Percentiles rank a stretch among this genome's conserved stretches.
phyloP scores from a whole-genome alignment of 2,329 filamentous ascomycete genomes.

The Fusarium bulbicola region DNA sequence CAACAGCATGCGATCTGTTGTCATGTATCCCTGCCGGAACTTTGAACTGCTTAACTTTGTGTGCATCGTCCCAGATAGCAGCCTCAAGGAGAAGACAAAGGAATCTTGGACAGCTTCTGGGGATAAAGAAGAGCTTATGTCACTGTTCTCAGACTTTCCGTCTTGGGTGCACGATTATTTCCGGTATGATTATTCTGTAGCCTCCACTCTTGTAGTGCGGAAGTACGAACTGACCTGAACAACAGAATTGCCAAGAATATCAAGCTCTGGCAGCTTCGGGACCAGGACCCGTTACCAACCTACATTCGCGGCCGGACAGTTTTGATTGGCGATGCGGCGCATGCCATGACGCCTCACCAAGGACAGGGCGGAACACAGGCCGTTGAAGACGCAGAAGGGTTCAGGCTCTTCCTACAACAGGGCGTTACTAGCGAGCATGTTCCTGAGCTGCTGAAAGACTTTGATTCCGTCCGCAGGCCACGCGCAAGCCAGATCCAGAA shows the following conservation, averaged over 20 bases:
- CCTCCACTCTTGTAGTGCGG: not conserved
- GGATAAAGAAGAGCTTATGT: not conserved
- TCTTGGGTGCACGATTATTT: not conserved
- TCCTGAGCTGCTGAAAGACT: not conserved
- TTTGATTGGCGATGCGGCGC: not conserved
- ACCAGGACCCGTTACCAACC: not conserved
- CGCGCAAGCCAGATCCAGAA: not conserved
- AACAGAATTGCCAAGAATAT: not conserved
- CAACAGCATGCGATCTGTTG: not conserved
- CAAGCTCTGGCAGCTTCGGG: not conserved
- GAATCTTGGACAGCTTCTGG: not conserved
- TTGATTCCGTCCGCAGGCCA: not conserved
- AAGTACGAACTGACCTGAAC: not conserved
- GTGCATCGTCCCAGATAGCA: not conserved
- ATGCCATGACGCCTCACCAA: not conserved
- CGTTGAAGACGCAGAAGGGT: not conserved
- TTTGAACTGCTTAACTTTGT: not conserved
- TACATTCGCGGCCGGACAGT: not conserved
- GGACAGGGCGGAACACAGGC: not conserved
- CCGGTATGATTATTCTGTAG: not conserved
- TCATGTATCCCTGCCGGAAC: not conserved
- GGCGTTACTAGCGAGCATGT: rapidly evolving
- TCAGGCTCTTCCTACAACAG: not conserved
- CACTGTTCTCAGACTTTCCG: not conserved
- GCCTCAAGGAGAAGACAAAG: not conserved